A percentile compares a stretch with the other conserved stretches of the same genome.
Conservation (phyloP, 441 rosid species). For the Populus hybrid region DNA sequence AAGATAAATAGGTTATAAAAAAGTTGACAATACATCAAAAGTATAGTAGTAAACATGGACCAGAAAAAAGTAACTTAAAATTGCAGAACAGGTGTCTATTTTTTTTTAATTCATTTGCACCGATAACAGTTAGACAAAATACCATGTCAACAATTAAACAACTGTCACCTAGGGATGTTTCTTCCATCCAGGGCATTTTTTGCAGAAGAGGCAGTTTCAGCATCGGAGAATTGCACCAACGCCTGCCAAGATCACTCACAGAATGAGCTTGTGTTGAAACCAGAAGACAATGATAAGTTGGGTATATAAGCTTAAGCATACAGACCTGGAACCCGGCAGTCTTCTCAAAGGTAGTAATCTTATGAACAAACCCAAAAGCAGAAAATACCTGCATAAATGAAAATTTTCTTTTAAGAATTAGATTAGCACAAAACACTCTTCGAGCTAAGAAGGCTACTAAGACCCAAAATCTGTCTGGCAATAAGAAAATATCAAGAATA, state of each 20-base stretch:
- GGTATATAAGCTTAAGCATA: slow-evolving; percentile 1
- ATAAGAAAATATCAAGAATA: background rate
- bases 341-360: slow-evolving; percentile 97
- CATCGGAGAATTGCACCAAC: slow-evolving; percentile 90
- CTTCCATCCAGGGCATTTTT: slow-evolving; percentile 90
- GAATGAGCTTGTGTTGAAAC: slow-evolving; percentile 19
- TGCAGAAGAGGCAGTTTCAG: slow-evolving; percentile 92
- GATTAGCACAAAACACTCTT: background rate
- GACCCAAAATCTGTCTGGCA: background rate
- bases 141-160: slow-evolving; percentile 62
- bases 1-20: background rate
- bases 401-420: slow-evolving; percentile 17
- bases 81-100: background rate
- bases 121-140: slow-evolving; percentile 38
- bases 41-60: background rate
- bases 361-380: slow-evolving; percentile 96
- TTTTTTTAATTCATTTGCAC: background rate
- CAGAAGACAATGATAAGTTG: background rate
- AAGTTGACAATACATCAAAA: slow-evolving; percentile 2
- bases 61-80: background rate
- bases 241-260: slow-evolving; percentile 51
- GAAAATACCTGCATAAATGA: slow-evolving; percentile 85
- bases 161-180: slow-evolving; percentile 97
- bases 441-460: slow-evolving; percentile 3
- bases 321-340: slow-evolving; percentile 96